Conservation (phyloP, 164 flowering plant species). For the Litsea cubeba region DNA sequence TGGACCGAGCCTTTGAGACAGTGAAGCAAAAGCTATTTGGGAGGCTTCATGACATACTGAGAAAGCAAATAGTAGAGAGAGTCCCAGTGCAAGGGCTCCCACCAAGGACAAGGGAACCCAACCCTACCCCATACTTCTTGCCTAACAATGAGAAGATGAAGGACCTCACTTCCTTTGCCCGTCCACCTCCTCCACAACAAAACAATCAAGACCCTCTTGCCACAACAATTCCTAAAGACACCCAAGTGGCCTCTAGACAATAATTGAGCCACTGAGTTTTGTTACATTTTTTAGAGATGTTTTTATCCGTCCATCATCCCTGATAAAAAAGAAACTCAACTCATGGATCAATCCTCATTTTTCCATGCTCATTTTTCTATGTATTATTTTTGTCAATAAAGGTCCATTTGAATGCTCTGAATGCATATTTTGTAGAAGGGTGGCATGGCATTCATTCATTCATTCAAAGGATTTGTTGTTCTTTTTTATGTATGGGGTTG, state of each 20-base stretch:
- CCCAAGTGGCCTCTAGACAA: not conserved
- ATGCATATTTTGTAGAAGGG: no score
- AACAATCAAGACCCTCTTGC: not conserved
- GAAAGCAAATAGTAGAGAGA: constrained; percentile 33
- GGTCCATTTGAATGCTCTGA: no score
- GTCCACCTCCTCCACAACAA: constrained; percentile 14
- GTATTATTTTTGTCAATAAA: not conserved
- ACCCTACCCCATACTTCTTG: constrained; percentile 15
- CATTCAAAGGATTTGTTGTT: no score
- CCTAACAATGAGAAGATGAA: constrained; percentile 25
- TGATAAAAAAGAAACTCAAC: not conserved
- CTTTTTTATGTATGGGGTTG: no score
- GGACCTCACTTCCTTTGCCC: constrained; percentile 28
- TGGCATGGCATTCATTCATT: no score
- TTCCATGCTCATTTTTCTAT: not conserved
- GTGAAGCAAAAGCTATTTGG: constrained; percentile 38
- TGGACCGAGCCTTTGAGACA: constrained; percentile 36
- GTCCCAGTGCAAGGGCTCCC: constrained; percentile 23
- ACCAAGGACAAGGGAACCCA: constrained; percentile 6
- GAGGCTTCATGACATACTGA: constrained; percentile 29
- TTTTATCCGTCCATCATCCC: not conserved
- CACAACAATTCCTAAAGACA: not conserved
- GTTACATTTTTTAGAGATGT: not conserved
- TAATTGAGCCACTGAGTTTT: not conserved
- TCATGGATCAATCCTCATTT: not conserved